Base-by-base conservation (phyloP, 805 yeast genomes). In the Zygosaccharomyces siamensis region DNA sequence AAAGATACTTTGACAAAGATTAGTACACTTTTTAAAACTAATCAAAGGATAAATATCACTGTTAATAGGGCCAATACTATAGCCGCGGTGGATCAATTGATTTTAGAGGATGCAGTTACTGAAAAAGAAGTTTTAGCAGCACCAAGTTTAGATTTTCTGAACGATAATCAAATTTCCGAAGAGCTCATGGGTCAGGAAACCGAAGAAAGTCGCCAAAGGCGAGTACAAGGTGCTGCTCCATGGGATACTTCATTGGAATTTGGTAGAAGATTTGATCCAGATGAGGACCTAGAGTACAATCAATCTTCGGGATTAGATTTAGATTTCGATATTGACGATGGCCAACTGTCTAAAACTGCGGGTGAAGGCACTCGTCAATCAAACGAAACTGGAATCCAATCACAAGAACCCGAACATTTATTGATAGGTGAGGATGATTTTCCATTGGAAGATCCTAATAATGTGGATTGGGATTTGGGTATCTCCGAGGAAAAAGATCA, bases 41-140 rank as follows among this genome's bases (percentile, higher is more conserved):
- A 64, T 37, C 59, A 68, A 5, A 66, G 72, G 49, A 69, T 76
- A 11, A 80, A 82, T 39, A 79, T 81, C 40, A 69, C 84, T 18
- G 79, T 86, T 2, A 76, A 78, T 1, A 80, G 76, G 55, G 74
- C 80, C 14, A 84, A 86, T 2, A 78, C 83, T 11, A 71, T 84
- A 27, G 70, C 83, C 0, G 81, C 81, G 24, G 72, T 85, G 30
- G 75, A 76, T 27, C 78, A 76, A 37, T 73, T 86, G 42, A 78
- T 82, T 1, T 72, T 89, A 56, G 81, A 77, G 58, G 95, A 89
- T 67, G 86, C 87, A 16, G 83, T 89, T 39, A 84, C 95, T 0
- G 87, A 83, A 50, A 75, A 82, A 33, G 95, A 87, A 60, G 78
- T 88, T 54, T 69, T 86, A 36, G 78, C 77, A 53, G 86, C 81